Evolutionary conservation across 148 eudicot genomes (phyloP).

Genomic region (Gaultheria prostrata): DNA sequence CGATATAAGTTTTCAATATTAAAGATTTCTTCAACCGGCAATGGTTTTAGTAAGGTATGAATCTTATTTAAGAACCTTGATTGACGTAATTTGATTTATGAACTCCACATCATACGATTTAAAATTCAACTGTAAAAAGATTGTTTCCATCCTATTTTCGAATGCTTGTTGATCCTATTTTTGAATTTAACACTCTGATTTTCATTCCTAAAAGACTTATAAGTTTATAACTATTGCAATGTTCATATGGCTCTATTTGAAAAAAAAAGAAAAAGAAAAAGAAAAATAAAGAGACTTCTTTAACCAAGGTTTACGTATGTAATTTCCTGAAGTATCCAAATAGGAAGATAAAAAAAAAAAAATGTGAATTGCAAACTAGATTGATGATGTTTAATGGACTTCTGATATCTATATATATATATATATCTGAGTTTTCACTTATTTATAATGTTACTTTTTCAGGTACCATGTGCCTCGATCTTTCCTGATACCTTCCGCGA

Average conservation of each 20-base stretch:
- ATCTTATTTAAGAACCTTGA: not conserved
- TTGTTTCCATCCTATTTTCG: not conserved
- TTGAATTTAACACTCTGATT: not conserved
- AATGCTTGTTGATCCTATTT: not conserved
- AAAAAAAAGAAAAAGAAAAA: too few relatives aligned
- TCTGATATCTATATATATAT: not conserved
- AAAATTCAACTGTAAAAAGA: not conserved
- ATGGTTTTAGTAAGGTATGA: not conserved
- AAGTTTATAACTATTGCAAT: not conserved
- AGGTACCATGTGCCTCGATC: slow-evolving; percentile 47
- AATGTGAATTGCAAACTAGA: not conserved
- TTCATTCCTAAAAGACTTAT: not conserved
- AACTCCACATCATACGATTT: not conserved
- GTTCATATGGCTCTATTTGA: not conserved
- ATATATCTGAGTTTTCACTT: not conserved
- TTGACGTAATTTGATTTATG: too few relatives aligned
- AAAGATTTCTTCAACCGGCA: not conserved
- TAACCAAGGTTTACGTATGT: not conserved
- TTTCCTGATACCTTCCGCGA: slow-evolving; percentile 27
- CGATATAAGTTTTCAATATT: not conserved
- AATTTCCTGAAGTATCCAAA: not conserved
- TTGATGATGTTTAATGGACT: not conserved
- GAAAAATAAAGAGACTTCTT: not conserved
- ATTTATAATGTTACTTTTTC: not conserved
- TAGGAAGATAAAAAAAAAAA: not conserved